These are phyloP conservation scores for Microbotryomycetes sp. DNA, from an alignment of 1,284 basidiomycete genomes.

Conservation along the genomic window DNA sequence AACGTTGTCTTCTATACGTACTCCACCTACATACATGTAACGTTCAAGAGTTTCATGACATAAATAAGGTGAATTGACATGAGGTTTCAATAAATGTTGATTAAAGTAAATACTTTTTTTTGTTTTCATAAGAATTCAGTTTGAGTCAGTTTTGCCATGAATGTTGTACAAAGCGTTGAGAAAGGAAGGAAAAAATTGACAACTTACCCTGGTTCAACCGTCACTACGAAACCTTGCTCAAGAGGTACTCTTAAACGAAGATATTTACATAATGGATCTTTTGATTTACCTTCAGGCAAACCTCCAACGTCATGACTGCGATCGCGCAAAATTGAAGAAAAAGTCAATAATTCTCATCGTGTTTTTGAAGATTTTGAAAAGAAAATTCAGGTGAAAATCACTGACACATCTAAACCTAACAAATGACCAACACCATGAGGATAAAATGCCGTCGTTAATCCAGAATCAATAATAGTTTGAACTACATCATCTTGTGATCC, in stretches of 20 bases:
- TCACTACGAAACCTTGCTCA: conserved; percentile 48
- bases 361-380: background rate
- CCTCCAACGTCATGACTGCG: conserved; percentile 24
- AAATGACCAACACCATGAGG: conserved; percentile 80
- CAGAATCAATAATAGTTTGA: conserved; percentile 58
- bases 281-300: conserved; percentile 38
- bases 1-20: conserved; percentile 77
- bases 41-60: conserved; percentile 61
- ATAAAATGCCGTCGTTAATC: conserved; percentile 75
- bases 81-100: conserved; percentile 33
- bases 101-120: conserved; percentile 39
- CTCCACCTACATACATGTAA: conserved; percentile 75
- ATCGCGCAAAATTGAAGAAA: background rate
- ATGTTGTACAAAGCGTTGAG: background rate
- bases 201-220: conserved; percentile 83
- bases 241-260: conserved; percentile 67
- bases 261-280: conserved; percentile 61
- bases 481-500: conserved; percentile 51
- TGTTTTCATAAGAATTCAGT: background rate
- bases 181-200: conserved; percentile 54
- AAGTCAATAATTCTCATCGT: background rate
- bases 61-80: conserved; percentile 57
- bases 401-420: conserved; percentile 82
- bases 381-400: conserved; percentile 16
- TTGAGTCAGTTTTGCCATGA: conserved; percentile 43